Evolutionary conservation across 1,284 basidiomycete species (phyloP).

Genomic region (Gymnopus androsaceus): DNA sequence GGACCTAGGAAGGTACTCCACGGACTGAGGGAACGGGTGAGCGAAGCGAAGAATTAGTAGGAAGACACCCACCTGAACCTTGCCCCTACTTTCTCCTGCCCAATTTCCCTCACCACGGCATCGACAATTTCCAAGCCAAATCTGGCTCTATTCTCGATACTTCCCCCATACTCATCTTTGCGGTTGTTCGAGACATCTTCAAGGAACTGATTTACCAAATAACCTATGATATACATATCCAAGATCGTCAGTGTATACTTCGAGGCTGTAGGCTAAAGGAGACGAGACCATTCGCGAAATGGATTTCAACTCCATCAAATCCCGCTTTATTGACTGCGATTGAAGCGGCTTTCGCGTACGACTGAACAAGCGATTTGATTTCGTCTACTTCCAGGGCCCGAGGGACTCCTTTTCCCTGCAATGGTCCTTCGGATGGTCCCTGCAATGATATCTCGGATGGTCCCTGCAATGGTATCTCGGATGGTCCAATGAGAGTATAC

Average conservation of each 20-base stretch:
- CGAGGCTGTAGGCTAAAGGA: too few species aligned
- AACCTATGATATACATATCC: too few species aligned
- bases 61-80: too few species aligned
- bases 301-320: conserved; percentile 33
- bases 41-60: too few species aligned
- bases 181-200: conserved; percentile 43
- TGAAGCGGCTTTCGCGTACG: conserved; percentile 33
- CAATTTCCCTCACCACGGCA: conserved; percentile 33
- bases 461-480: conserved; percentile 16
- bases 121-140: conserved; percentile 45
- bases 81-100: conserved; percentile 41
- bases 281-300: conserved; percentile 34
- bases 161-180: conserved; percentile 49
- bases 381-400: conserved; percentile 31
- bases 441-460: conserved; percentile 15
- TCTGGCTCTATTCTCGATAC: background rate
- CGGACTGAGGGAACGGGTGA: too few species aligned
- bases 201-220: conserved; percentile 40
- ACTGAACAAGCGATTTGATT: conserved; percentile 38
- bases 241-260: too few species aligned
- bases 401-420: conserved; percentile 13
- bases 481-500: conserved; percentile 8
- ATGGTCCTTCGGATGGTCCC: conserved; percentile 13
- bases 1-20: conserved; percentile 41
- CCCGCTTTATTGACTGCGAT: conserved; percentile 34